Evolutionary conservation across 225 moss, liverwort and hornwort genomes (phyloP), one percentile per base, ranked within the genome.

Genomic region (Polytrichum formosum): DNA sequence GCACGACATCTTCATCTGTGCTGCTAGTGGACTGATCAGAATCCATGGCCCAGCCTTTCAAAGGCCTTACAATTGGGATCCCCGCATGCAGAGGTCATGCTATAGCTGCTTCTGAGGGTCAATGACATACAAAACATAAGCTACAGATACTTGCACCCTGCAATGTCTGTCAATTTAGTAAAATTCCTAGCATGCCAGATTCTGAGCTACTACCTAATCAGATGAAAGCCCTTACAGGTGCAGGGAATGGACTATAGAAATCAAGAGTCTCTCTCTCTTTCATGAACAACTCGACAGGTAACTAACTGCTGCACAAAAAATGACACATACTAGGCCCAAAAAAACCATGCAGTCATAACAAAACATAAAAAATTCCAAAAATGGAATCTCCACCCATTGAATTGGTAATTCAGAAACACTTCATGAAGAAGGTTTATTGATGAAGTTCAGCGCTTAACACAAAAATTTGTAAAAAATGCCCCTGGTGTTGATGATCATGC

Each of bases 1-100:
- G 71, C 71, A 60, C 53, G 25, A 72, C 71, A 63, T 72, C 63
- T 6, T 63, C 53, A 26, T 53, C 61, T 53, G 71, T 63, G 71
- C 63, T 72, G 71, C 70, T 67, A 23, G 53, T 67, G 54, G 67
- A 67, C 67, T 54, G 67, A 67, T 67, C 67, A 54, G 53, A 67
- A 13, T 67, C 67, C 67, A 67, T 67, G 16, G 53, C 67, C 67
- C n/a, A 19, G 65, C 67, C 6, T 53, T 27, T 54, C 17, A 23
- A 27, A 18, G 67, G 26, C 67, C 53, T 67, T 54, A 67, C 25
- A 54, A 67, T 16, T 67, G 67, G 53, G 53, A 18, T 16, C 27
- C 67, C 53, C 54, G 53, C 33, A 67, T 67, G 26, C 5, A 67
- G 67, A 54, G 67, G 54, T 67, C 6, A 26, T 26, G 54, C 67